Evolutionary conservation across 306 rosid species (phyloP), one percentile per base, ranked within the genome.

Genomic region (Trifolium dubium): DNA sequence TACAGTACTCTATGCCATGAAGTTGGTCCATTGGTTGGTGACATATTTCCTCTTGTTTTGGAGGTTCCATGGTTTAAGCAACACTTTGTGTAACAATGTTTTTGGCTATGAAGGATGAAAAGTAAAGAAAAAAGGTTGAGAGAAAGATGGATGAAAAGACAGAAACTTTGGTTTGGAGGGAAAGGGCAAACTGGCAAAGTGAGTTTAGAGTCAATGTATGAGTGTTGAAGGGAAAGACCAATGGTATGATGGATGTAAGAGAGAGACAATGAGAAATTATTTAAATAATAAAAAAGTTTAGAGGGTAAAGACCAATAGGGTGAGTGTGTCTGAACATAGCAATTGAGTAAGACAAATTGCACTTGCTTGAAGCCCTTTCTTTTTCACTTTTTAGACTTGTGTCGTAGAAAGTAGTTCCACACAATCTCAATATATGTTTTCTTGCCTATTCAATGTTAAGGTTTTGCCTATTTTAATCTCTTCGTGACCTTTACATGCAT

Each of bases 11-110:
- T 39, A 95, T 74, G 83, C 99, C 99, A 82, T 90, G 98, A 82
- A 95, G 99, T 75, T 95, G 99, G 83, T 95, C 97, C 98, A 90
- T 86, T 60, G 99, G 92, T 32, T 90, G 88, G 77, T 92, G 97
- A 79, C 85, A 86, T 75, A 92, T 89, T 83, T 88, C 99, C 56
- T 94, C 96, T 79, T 87, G 82, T 83, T 89, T 91, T 67, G 89
- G 80, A 80, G 89, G 79, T 76, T 78, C 96, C 98, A 93, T 93
- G 71, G 64, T 53, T 80, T 83, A 72, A 51, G 49, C 60, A 35
- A 77, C 71, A 68, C 72, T 72, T 78, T 83, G 47, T 6, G 15
- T 44, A 51, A 69, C 81, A 60, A 64, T 65, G 35, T 35, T 59
- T 69, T 59, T 66, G 32, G 61, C 76, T 68, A 40, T 54, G 72